A percentile compares a stretch with the other conserved stretches of the same genome.
Evolutionary conservation across 352 stramenopile species (phyloP).

Genomic region (Globisporangium cystogenes): DNA sequence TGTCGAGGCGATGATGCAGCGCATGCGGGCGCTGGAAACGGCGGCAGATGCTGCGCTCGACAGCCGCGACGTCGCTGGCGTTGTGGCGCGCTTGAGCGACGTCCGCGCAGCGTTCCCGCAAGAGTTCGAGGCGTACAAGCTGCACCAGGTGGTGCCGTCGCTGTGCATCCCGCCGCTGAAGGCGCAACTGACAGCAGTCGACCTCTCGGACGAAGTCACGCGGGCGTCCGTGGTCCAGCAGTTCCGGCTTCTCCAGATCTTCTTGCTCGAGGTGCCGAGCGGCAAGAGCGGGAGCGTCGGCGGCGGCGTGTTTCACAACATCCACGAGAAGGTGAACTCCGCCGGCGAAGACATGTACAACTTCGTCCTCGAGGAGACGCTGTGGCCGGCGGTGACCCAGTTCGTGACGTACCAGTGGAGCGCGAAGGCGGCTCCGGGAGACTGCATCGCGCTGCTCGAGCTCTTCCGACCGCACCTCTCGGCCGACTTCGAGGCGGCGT

Average conservation of each 20-base stretch:
- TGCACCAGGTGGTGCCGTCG: conserved; percentile 65
- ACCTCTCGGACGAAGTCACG: conserved; percentile 21
- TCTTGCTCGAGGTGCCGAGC: conserved; percentile 42
- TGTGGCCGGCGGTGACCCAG: conserved; percentile 65
- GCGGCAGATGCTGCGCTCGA: conserved; percentile 16
- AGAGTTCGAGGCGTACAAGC: conserved; percentile 73
- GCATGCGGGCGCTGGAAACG: conserved; percentile 33
- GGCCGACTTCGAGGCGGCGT: conserved; percentile 34
- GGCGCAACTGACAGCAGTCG: conserved; percentile 26
- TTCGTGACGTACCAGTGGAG: conserved; percentile 68
- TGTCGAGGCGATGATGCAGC: conserved; percentile 42
- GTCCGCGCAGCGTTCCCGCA: conserved; percentile 42
- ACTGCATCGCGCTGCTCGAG: conserved; percentile 38
- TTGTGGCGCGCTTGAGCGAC: conserved; percentile 33
- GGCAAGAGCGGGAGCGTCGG: neutral
- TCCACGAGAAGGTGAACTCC: conserved; percentile 53
- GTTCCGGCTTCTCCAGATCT: conserved; percentile 48
- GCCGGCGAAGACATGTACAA: conserved; percentile 72
- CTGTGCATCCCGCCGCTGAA: conserved; percentile 61
- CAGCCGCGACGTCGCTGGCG: conserved; percentile 24
- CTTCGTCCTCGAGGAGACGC: conserved; percentile 64
- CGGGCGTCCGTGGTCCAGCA: conserved; percentile 26
- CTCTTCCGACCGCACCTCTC: conserved; percentile 52
- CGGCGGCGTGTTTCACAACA: conserved; percentile 44
- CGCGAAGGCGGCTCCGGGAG: conserved; percentile 23